Evolutionary conservation across 805 yeast genomes (phyloP).

Genomic region (Starmerella etchellsii): DNA sequence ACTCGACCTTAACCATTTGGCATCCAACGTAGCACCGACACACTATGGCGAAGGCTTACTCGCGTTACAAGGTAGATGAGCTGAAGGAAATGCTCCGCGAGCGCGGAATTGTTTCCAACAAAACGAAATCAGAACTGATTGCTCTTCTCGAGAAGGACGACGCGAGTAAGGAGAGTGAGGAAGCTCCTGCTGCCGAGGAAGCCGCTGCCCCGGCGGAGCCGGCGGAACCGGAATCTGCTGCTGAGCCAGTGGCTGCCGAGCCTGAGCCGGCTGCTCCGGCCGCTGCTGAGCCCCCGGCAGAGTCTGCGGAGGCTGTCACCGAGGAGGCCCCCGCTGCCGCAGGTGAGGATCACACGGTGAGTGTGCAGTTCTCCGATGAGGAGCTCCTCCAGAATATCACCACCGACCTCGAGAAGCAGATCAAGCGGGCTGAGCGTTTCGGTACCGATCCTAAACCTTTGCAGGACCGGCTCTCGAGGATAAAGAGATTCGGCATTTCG

Average conservation of each 20-base stretch:
- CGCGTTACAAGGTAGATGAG: conserved; percentile 47
- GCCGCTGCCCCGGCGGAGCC: conserved; percentile 13
- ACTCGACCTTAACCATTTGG: too few relatives aligned
- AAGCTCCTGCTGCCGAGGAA: background rate
- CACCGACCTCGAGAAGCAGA: conserved; percentile 51
- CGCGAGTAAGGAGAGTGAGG: conserved; percentile 15
- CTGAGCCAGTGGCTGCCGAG: conserved; percentile 8
- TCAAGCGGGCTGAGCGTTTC: conserved; percentile 64
- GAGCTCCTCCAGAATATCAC: conserved; percentile 58
- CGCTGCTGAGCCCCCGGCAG: conserved; percentile 9
- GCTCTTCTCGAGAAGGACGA: conserved; percentile 52
- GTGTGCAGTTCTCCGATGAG: conserved; percentile 42
- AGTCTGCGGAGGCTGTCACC: conserved; percentile 6
- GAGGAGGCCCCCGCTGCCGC: conserved; percentile 18
- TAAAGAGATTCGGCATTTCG: conserved; percentile 76
- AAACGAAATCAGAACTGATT: conserved; percentile 69
- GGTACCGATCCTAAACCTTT: conserved; percentile 43
- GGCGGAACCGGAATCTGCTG: conserved; percentile 18
- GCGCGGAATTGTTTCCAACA: conserved; percentile 54
- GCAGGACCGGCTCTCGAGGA: conserved; percentile 51
- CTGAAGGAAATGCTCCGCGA: conserved; percentile 62
- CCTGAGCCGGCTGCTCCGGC: conserved; percentile 11
- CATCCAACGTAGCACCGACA: too few relatives aligned
- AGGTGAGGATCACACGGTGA: conserved; percentile 8
- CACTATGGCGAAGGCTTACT: conserved; percentile 15